Evolutionary conservation across 177 flowering plant species (phyloP).

Genomic region (Vitis hybrid): DNA sequence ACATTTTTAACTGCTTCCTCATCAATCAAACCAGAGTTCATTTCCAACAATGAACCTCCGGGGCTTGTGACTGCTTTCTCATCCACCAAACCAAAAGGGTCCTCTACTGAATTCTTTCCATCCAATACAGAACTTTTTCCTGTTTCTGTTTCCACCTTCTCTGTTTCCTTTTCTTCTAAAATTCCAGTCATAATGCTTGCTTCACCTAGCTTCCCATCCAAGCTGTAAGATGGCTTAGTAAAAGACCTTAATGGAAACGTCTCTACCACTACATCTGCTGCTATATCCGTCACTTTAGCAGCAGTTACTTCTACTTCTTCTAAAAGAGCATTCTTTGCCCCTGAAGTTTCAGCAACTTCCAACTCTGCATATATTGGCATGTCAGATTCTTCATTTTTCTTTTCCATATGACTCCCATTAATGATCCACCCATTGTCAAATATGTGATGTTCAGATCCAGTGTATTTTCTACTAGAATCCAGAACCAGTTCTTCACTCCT

Average conservation of each 20-base stretch:
- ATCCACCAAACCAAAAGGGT: slow-evolving; percentile 16
- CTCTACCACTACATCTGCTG: slow-evolving; percentile 49
- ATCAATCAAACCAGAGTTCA: slow-evolving; percentile 1
- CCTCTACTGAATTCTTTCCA: neutral
- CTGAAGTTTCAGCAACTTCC: slow-evolving; percentile 15
- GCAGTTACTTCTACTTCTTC: slow-evolving; percentile 13
- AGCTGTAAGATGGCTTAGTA: slow-evolving; percentile 13
- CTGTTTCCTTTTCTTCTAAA: slow-evolving; percentile 18
- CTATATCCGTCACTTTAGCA: slow-evolving; percentile 20
- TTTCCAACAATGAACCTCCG: slow-evolving; percentile 10
- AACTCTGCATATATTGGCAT: slow-evolving; percentile 7
- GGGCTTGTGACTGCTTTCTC: slow-evolving; percentile 7
- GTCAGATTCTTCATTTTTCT: slow-evolving; percentile 16
- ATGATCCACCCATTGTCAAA: slow-evolving; percentile 19
- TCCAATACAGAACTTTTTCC: slow-evolving; percentile 5
- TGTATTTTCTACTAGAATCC: slow-evolving; percentile 16
- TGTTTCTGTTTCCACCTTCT: slow-evolving; percentile 7
- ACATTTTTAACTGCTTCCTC: slow-evolving; percentile 5
- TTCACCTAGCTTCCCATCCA: slow-evolving; percentile 23
- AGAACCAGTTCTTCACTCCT: slow-evolving; percentile 19
- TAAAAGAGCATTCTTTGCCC: slow-evolving; percentile 11
- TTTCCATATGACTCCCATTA: slow-evolving; percentile 20
- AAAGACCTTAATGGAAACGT: slow-evolving; percentile 56
- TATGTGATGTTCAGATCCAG: slow-evolving; percentile 21
- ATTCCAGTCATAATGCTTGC: slow-evolving; percentile 1